phyloP scores from a whole-genome alignment of 805 yeast genomes.

The Starmerella asiatica region DNA sequence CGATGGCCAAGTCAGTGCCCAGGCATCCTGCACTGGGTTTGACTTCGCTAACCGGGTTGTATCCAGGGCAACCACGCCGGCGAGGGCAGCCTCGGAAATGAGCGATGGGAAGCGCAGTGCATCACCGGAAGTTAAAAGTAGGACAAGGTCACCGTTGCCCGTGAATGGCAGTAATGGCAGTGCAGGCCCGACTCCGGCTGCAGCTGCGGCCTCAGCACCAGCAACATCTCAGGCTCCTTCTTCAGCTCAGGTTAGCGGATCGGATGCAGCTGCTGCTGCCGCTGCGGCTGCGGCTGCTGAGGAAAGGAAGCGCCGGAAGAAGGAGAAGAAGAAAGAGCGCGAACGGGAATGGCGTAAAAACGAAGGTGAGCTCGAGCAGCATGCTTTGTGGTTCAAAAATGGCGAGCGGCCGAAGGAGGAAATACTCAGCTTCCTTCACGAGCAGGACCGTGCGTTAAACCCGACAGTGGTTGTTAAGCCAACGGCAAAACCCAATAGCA shows the following conservation, averaged over 20 bases:
- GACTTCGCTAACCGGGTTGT: conserved; percentile 34
- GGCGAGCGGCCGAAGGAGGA: conserved; percentile 27
- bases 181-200: neutral
- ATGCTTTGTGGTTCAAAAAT: conserved; percentile 30
- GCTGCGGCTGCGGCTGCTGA: neutral
- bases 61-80: neutral
- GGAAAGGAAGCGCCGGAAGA: conserved; percentile 4
- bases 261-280: neutral
- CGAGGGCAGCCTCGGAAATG: neutral
- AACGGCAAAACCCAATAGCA: conserved; percentile 20
- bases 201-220: too few relatives aligned
- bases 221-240: neutral
- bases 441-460: conserved; percentile 25
- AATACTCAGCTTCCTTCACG: conserved; percentile 24
- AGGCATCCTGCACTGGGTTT: conserved; percentile 34
- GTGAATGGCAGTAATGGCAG: neutral
- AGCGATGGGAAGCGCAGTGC: neutral
- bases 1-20: neutral
- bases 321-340: conserved; percentile 1
- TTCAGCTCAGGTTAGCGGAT: neutral
- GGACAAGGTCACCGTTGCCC: too few relatives aligned
- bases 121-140: neutral
- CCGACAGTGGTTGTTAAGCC: conserved; percentile 24
- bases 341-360: neutral
- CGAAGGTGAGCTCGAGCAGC: conserved; percentile 2